Percentiles rank a stretch among this genome's conserved stretches.
Evolutionary conservation across 306 rosid species (phyloP).

Genomic region (Medicago ruthenica): DNA sequence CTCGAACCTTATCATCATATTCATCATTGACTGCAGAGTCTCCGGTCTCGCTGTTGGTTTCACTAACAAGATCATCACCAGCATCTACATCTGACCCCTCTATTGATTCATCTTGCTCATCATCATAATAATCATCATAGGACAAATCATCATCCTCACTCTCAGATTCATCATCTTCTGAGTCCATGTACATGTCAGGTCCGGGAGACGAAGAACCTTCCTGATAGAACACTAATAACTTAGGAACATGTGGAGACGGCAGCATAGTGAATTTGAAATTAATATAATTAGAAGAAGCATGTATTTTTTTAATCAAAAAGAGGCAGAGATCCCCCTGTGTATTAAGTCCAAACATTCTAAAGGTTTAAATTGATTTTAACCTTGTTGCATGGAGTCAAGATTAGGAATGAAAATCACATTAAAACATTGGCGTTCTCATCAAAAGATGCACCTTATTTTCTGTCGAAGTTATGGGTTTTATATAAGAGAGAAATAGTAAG

Average conservation of each 20-base stretch:
- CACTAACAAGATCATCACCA: slow-evolving; percentile 62
- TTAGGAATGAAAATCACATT: slow-evolving; percentile 16
- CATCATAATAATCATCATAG: slow-evolving; percentile 70
- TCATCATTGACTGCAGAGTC: slow-evolving; percentile 46
- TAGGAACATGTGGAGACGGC: slow-evolving; percentile 43
- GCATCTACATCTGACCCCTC: slow-evolving; percentile 64
- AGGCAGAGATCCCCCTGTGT: slow-evolving; percentile 30
- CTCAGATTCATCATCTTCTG: slow-evolving; percentile 79
- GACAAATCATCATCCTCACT: slow-evolving; percentile 79
- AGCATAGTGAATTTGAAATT: slow-evolving; percentile 1
- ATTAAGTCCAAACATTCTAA: slow-evolving; percentile 1
- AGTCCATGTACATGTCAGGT: slow-evolving; percentile 72
- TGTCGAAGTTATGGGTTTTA: not conserved
- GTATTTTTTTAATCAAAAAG: slow-evolving; percentile 9
- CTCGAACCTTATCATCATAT: slow-evolving; percentile 60
- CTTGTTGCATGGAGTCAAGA: slow-evolving; percentile 5
- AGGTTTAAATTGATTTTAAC: slow-evolving; percentile 21
- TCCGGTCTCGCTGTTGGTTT: slow-evolving; percentile 56
- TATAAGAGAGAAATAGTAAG: not conserved
- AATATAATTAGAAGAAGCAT: not conserved
- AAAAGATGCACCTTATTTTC: not conserved
- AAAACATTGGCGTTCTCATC: not conserved
- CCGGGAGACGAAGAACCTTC: slow-evolving; percentile 61
- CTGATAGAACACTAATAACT: slow-evolving; percentile 62
- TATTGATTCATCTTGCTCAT: slow-evolving; percentile 48